phyloP scores from a whole-genome alignment of 2,329 filamentous ascomycete genomes.

The Nemania abortiva region DNA sequence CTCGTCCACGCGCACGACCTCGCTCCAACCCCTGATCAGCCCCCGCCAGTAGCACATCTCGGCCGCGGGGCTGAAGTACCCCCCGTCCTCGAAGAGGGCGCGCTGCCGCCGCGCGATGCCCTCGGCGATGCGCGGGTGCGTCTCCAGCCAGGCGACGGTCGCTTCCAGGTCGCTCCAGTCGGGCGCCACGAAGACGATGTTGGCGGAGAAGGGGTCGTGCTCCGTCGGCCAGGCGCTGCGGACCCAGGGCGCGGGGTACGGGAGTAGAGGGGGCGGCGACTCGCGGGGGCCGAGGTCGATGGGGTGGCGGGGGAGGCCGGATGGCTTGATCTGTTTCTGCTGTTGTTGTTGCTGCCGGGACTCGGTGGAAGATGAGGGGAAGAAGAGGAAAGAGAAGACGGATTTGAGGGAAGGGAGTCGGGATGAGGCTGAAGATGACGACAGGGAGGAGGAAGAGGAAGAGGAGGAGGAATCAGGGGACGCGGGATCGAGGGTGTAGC shows the following conservation, averaged over 20 bases:
- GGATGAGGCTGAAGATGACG: not conserved
- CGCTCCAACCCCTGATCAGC: slow-evolving; percentile 61
- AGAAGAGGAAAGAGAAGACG: not conserved
- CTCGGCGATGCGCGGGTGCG: slow-evolving; percentile 57
- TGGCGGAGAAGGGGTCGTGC: slow-evolving; percentile 42
- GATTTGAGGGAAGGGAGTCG: slow-evolving; percentile 3
- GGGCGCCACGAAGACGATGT: slow-evolving; percentile 61
- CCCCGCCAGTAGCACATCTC: slow-evolving; percentile 67
- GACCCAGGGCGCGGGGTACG: slow-evolving; percentile 50
- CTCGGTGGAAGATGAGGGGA: not conserved
- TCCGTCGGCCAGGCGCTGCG: slow-evolving; percentile 55
- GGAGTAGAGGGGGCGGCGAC: slow-evolving; percentile 13
- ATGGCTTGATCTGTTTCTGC: not conserved
- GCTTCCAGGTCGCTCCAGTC: slow-evolving; percentile 65
- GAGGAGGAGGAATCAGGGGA: not conserved
- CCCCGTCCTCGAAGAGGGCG: slow-evolving; percentile 56
- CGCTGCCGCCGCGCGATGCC: slow-evolving; percentile 63
- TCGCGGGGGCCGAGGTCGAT: slow-evolving; percentile 28
- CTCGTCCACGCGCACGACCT: slow-evolving; percentile 55
- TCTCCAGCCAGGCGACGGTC: slow-evolving; percentile 60
- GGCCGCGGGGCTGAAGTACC: slow-evolving; percentile 63
- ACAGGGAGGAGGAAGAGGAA: not conserved
- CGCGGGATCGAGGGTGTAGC: slow-evolving; percentile 41
- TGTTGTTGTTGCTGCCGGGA: not conserved
- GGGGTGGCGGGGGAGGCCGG: slow-evolving; percentile 30